Conservation (phyloP, 352 stramenopile species). For the Pythium periplocum region DNA sequence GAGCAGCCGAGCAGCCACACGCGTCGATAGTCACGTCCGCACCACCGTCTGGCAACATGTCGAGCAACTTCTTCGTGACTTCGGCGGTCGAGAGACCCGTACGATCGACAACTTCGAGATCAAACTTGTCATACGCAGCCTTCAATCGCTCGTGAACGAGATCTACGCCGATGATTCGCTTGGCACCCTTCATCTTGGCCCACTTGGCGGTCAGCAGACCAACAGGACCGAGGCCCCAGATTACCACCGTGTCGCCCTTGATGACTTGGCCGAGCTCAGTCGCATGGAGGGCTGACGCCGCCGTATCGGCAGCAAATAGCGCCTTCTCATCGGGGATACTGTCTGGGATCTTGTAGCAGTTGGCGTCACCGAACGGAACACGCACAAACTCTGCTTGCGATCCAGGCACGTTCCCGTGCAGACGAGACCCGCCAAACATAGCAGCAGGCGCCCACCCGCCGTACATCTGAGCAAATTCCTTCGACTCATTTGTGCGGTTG, state of each 20-base stretch:
- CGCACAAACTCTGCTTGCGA: constrained; percentile 72
- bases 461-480: constrained; percentile 59
- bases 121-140: constrained; percentile 50
- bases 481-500: constrained; percentile 69
- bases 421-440: constrained; percentile 45
- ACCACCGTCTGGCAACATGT: constrained; percentile 40
- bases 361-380: constrained; percentile 66
- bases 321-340: constrained; percentile 57
- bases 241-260: constrained; percentile 40
- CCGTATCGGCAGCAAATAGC: constrained; percentile 57
- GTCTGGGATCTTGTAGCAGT: constrained; percentile 60
- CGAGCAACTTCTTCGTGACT: constrained; percentile 40
- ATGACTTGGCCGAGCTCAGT: constrained; percentile 49
- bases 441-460: constrained; percentile 58
- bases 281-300: constrained; percentile 49
- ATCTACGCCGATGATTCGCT: constrained; percentile 56
- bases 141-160: constrained; percentile 40
- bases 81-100: constrained; percentile 37
- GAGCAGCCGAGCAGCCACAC: constrained; percentile 24
- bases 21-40: constrained; percentile 58
- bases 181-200: constrained; percentile 60
- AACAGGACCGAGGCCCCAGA: constrained; percentile 66
- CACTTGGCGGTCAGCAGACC: constrained; percentile 50
- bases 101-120: constrained; percentile 58
- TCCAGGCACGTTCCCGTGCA: constrained; percentile 57